Percentiles rank a stretch among this genome's conserved stretches.
phyloP scores from a whole-genome alignment of 768 basidiomycete species.

The Dacryopinax spathularia region DNA sequence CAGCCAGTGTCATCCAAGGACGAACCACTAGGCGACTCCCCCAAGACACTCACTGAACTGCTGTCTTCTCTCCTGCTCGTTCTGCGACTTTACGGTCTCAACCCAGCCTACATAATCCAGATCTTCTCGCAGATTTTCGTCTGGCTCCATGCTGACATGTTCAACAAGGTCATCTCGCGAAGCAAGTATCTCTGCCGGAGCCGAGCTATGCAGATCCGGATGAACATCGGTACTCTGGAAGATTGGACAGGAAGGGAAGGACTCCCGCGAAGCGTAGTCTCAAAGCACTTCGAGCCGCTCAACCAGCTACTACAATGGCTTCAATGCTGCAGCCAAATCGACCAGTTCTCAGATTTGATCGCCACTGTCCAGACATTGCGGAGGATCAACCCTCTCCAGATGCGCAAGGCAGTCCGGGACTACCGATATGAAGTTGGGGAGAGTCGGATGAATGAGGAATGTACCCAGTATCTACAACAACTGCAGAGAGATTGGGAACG shows the following conservation, averaged over 20 bases:
- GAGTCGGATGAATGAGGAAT: slow-evolving; percentile 85
- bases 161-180: slow-evolving; percentile 73
- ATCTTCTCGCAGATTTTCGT: slow-evolving; percentile 97
- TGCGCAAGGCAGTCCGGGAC: slow-evolving; percentile 86
- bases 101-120: slow-evolving; percentile 76
- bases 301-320: slow-evolving; percentile 75
- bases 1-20: not conserved
- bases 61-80: slow-evolving; percentile 75
- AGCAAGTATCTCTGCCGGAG: slow-evolving; percentile 91
- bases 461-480: slow-evolving; percentile 83
- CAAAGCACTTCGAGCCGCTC: slow-evolving; percentile 65
- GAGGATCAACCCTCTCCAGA: slow-evolving; percentile 86
- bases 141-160: slow-evolving; percentile 87
- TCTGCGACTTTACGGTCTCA: slow-evolving; percentile 73
- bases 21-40: slow-evolving; percentile 10
- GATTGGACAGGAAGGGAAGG: slow-evolving; percentile 81
- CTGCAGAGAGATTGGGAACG: slow-evolving; percentile 97
- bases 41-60: slow-evolving; percentile 53
- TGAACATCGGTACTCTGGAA: slow-evolving; percentile 74
- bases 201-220: slow-evolving; percentile 73
- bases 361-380: slow-evolving; percentile 80
- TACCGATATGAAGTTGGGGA: slow-evolving; percentile 82
- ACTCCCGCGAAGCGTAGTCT: slow-evolving; percentile 61
- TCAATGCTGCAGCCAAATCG: slow-evolving; percentile 62
- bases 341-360: slow-evolving; percentile 75